Percentiles rank a stretch among this genome's conserved stretches.
phyloP scores from a whole-genome alignment of 495 filamentous ascomycete genomes.

The Corynascus novoguineensis region DNA sequence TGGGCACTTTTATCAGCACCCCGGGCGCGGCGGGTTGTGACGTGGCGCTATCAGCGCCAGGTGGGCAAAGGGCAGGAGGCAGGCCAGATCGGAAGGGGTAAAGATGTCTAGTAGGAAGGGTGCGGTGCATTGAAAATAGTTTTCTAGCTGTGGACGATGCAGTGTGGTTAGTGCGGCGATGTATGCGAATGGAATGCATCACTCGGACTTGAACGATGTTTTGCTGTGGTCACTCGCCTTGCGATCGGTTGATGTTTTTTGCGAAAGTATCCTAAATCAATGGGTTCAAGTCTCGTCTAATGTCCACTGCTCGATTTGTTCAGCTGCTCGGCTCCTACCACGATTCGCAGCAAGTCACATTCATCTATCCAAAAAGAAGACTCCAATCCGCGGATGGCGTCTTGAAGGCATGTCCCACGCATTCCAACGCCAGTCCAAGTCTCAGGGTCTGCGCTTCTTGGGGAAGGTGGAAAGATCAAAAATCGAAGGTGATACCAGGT shows the following conservation, averaged over 20 bases:
- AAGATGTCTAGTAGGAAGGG: slow-evolving; percentile 3
- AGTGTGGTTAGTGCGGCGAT: background rate
- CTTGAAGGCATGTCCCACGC: too few relatives aligned
- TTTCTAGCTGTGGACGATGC: slow-evolving; percentile 1
- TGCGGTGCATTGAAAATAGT: background rate
- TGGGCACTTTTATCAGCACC: background rate
- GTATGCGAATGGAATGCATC: background rate
- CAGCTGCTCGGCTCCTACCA: too few relatives aligned
- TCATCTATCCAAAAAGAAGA: too few relatives aligned
- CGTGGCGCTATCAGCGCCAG: background rate
- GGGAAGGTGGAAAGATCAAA: too few relatives aligned
- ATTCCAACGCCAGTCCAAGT: too few relatives aligned
- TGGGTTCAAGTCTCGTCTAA: too few relatives aligned
- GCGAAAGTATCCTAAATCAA: too few relatives aligned
- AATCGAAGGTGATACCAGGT: background rate
- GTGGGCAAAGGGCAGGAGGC: slow-evolving; percentile 1
- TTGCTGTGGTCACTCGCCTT: background rate
- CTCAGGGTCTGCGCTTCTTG: too few relatives aligned
- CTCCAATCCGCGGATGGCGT: too few relatives aligned
- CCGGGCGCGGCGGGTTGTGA: slow-evolving; percentile 7
- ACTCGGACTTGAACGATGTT: background rate
- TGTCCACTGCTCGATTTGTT: too few relatives aligned
- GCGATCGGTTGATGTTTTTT: background rate
- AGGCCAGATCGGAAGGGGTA: slow-evolving; percentile 12
- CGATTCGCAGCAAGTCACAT: too few relatives aligned